Evolutionary conservation across 2,329 filamentous ascomycete genomes (phyloP), one percentile per base, ranked within the genome.

Genomic region (Meredithiella fracta): DNA sequence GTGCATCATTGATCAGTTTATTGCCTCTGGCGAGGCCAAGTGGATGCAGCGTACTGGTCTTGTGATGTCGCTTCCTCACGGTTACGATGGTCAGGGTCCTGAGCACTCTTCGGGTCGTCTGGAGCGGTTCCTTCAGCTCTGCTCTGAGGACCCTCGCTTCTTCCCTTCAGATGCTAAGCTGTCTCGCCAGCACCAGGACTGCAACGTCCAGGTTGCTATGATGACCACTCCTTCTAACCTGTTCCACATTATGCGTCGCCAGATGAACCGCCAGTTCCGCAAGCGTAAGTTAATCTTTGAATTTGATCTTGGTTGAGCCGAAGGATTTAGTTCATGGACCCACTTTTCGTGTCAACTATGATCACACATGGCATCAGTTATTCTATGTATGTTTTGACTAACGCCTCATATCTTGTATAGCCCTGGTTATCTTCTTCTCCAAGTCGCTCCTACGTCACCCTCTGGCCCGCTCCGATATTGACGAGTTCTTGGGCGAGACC

Each of bases 181-280:
- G 59, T 83, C 94, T 56, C 88, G 92, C 63, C 92, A 97, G 72
- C 92, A 98, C 75, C 92, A 98, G 74, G 92, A 98, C 73, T 95
- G 89, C 78, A 98, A 98, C 75, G 94, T 98, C 82, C 92, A 98
- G 74, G 85, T 98, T 68, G 89, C 83, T 56, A 95, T 92, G 76
- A 90, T 94, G 81, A 98, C 92, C n/a, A 86, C 85, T 50, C 92
- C 92, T 26, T 79, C 91, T 62, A 98, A 98, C 72, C 71, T 94
- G 68, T 98, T 98, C 83, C 92, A 98, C 72, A 83, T 92, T 62
- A 79, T 98, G 61, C 86, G 92, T 68, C 82, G 92, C 71, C 92
- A 98, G 74, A 95, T 98, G 83, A 90, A 97, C 78, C 82, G 92
- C 66, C 91, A 98, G 68, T 98, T 98, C 85, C 83, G 92, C 73